Conservation (phyloP, 2,329 filamentous ascomycete genomes). For the Trichoderma sp. region DNA sequence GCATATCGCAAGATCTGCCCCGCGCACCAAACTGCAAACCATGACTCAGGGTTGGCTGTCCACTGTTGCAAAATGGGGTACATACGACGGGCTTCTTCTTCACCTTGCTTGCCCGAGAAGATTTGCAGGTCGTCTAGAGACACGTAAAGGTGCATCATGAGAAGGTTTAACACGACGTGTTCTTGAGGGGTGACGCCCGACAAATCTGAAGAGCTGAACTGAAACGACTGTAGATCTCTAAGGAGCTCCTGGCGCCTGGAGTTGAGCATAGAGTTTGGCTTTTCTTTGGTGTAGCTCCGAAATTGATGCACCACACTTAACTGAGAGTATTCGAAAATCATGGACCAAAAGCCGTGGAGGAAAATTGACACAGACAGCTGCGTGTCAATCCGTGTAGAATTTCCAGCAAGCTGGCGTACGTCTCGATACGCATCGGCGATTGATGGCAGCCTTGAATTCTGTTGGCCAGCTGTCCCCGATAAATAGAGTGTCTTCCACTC, state of each 20-base stretch:
- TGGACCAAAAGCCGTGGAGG: constrained; percentile 64
- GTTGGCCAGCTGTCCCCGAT: constrained; percentile 40
- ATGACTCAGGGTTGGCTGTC: constrained; percentile 56
- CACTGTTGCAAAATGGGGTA: constrained; percentile 62
- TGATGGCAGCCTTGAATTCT: constrained; percentile 50
- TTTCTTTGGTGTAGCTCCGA: constrained; percentile 49
- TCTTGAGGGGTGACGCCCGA: constrained; percentile 49
- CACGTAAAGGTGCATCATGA: constrained; percentile 65
- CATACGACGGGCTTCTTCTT: constrained; percentile 63
- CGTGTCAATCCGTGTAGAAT: constrained; percentile 55
- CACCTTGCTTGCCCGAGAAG: constrained; percentile 67
- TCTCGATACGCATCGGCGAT: constrained; percentile 60
- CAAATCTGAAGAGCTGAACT: constrained; percentile 46
- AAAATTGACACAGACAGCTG: constrained; percentile 61
- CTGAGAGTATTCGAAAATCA: constrained; percentile 67
- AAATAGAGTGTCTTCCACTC: constrained; percentile 67
- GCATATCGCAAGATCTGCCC: constrained; percentile 66
- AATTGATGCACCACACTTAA: constrained; percentile 53
- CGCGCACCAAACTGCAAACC: constrained; percentile 67
- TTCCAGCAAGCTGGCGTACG: constrained; percentile 52
- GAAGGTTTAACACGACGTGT: constrained; percentile 52
- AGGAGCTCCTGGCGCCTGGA: constrained; percentile 65
- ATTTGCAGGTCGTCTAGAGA: constrained; percentile 66
- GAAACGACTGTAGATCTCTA: constrained; percentile 55
- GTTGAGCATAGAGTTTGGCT: constrained; percentile 50